Conservation (phyloP, 495 filamentous ascomycete genomes). For the Hypoxylon lenormandii region DNA sequence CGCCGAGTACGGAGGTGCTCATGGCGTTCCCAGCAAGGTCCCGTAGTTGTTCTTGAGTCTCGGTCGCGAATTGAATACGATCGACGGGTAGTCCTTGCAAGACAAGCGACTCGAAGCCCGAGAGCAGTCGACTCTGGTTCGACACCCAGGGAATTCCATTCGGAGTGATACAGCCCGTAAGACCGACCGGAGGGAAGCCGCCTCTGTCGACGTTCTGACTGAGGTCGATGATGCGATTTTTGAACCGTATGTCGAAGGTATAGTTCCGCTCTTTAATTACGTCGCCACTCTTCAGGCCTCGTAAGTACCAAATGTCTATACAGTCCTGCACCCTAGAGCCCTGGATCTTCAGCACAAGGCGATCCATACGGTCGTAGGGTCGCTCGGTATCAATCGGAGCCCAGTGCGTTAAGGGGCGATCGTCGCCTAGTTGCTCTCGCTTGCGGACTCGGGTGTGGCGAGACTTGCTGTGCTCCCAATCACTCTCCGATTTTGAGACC, state of each 20-base stretch:
- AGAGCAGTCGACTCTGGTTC: slow-evolving; percentile 70
- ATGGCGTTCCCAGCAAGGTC: slow-evolving; percentile 88
- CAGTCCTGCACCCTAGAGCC: slow-evolving; percentile 74
- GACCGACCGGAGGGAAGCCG: slow-evolving; percentile 59
- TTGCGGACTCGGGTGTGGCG: slow-evolving; percentile 67
- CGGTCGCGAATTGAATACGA: slow-evolving; percentile 70
- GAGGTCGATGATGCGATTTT: slow-evolving; percentile 72
- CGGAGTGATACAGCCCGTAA: slow-evolving; percentile 79
- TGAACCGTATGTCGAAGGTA: slow-evolving; percentile 70
- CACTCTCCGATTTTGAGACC: slow-evolving; percentile 47
- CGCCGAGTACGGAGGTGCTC: slow-evolving; percentile 78
- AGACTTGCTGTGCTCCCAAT: slow-evolving; percentile 70
- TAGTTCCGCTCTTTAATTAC: neutral
- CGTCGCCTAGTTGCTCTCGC: slow-evolving; percentile 60
- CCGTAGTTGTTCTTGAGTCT: slow-evolving; percentile 73
- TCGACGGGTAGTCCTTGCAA: slow-evolving; percentile 79
- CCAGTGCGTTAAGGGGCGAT: slow-evolving; percentile 69
- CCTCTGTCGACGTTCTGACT: slow-evolving; percentile 81
- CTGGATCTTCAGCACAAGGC: slow-evolving; percentile 50
- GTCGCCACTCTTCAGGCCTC: slow-evolving; percentile 52
- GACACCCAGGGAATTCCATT: slow-evolving; percentile 72
- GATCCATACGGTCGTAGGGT: slow-evolving; percentile 68
- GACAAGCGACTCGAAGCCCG: slow-evolving; percentile 72
- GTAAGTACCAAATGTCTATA: slow-evolving; percentile 72
- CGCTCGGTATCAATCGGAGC: slow-evolving; percentile 61